phyloP scores from a whole-genome alignment of 768 basidiomycete species.

The Boletus edulis region DNA sequence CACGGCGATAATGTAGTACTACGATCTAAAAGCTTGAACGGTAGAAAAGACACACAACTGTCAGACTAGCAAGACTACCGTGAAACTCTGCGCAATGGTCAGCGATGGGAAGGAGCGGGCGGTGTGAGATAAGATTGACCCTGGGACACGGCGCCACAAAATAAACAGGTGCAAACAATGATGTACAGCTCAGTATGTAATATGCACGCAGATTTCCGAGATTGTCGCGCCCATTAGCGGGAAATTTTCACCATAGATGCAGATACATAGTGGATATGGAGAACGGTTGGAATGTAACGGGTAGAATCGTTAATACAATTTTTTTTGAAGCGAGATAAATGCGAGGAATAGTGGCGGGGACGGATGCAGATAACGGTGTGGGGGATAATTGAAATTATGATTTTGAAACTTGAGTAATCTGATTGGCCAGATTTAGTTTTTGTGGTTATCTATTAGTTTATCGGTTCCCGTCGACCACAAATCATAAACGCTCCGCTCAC shows the following conservation, averaged over 20 bases:
- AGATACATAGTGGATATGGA: conserved; percentile 7
- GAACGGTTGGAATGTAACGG: background rate
- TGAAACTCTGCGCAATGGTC: background rate
- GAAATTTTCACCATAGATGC: conserved; percentile 26
- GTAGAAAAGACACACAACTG: background rate
- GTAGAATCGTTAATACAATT: background rate
- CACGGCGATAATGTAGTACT: background rate
- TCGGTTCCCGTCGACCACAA: conserved; percentile 36
- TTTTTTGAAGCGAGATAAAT: background rate
- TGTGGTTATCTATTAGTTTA: conserved; percentile 38
- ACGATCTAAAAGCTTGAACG: conserved; percentile 13
- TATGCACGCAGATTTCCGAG: conserved; percentile 29
- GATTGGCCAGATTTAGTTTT: conserved; percentile 34
- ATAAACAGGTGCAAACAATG: conserved; percentile 21
- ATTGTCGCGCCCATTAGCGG: conserved; percentile 25
- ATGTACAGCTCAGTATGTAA: conserved; percentile 25
- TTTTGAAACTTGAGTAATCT: conserved; percentile 33
- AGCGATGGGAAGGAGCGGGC: conserved; percentile 12
- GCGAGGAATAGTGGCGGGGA: background rate
- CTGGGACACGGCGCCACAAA: conserved; percentile 26
- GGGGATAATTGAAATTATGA: conserved; percentile 18
- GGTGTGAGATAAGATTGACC: conserved; percentile 34
- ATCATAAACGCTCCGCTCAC: conserved; percentile 32
- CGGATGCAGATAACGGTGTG: background rate
- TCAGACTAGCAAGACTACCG: background rate